Percentiles rank a stretch among this genome's conserved stretches.
Evolutionary conservation across 371 early-diverging fungal genomes (phyloP).

Genomic region (Rhizopus arrhizus): DNA sequence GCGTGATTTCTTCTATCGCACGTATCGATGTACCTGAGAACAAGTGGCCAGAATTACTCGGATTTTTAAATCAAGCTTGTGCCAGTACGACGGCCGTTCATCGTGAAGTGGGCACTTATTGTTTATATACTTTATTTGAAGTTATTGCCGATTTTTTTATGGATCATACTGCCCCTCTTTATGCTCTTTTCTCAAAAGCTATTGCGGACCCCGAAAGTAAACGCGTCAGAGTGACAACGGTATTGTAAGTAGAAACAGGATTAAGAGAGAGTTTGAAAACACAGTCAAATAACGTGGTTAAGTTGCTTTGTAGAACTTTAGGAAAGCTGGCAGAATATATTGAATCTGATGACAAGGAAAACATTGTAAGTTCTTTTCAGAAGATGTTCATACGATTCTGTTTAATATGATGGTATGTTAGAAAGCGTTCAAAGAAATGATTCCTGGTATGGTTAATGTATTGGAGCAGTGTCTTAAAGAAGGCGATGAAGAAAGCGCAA

Average conservation of each 20-base stretch:
- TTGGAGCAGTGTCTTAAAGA: slow-evolving; percentile 72
- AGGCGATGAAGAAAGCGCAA: slow-evolving; percentile 74
- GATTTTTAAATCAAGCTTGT: slow-evolving; percentile 78
- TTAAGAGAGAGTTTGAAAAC: background rate
- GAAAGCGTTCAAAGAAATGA: slow-evolving; percentile 65
- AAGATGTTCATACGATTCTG: background rate
- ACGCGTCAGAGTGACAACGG: slow-evolving; percentile 75
- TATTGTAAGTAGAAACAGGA: slow-evolving; percentile 42
- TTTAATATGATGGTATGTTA: slow-evolving; percentile 19
- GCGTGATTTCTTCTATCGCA: slow-evolving; percentile 87
- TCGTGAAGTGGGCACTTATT: slow-evolving; percentile 86
- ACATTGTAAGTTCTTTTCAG: slow-evolving; percentile 52
- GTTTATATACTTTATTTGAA: slow-evolving; percentile 83
- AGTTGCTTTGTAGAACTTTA: slow-evolving; percentile 53
- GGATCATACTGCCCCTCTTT: slow-evolving; percentile 66
- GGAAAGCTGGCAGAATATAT: slow-evolving; percentile 86
- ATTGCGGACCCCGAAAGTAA: slow-evolving; percentile 84
- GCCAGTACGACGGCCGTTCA: slow-evolving; percentile 68
- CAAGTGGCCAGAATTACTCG: slow-evolving; percentile 79
- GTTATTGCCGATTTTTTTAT: slow-evolving; percentile 74
- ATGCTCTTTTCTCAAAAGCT: slow-evolving; percentile 72
- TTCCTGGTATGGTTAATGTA: slow-evolving; percentile 85
- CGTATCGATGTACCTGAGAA: slow-evolving; percentile 76
- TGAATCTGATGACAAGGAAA: slow-evolving; percentile 68
- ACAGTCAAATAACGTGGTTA: background rate